A percentile compares a stretch with the other conserved stretches of the same genome.
phyloP scores from a whole-genome alignment of 306 rosid genomes.

The Albizia julibrissin region DNA sequence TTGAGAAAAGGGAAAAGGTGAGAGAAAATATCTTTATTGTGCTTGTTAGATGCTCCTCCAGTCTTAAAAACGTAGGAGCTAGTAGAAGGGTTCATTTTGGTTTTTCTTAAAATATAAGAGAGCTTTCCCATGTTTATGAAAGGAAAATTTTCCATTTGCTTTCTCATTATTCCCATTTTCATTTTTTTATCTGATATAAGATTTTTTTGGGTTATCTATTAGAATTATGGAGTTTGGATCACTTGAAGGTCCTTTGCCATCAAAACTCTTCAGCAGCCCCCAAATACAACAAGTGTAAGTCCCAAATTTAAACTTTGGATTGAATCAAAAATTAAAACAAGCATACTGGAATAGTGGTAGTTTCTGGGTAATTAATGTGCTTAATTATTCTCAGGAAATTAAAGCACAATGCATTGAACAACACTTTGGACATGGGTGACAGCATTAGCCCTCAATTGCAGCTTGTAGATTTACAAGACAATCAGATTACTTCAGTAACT shows the following conservation, averaged over 20 bases:
- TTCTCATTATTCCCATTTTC: background rate
- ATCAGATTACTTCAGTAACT: slow-evolving; percentile 57
- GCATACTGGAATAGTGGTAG: background rate
- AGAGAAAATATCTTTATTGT: background rate
- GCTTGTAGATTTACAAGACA: slow-evolving; percentile 84
- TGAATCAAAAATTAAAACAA: background rate
- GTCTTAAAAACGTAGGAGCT: no score
- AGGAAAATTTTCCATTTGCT: background rate
- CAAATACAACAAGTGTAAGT: slow-evolving; percentile 94
- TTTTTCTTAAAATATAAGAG: background rate
- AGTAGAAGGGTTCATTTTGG: no score
- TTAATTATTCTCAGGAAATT: slow-evolving; percentile 63
- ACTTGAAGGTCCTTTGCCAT: slow-evolving; percentile 74
- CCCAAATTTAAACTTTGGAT: background rate
- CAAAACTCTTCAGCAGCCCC: slow-evolving; percentile 63
- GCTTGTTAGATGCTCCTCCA: background rate
- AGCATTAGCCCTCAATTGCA: slow-evolving; percentile 60
- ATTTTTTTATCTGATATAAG: slow-evolving; percentile 21
- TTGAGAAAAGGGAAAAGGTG: background rate
- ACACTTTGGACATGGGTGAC: slow-evolving; percentile 68
- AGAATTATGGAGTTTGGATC: slow-evolving; percentile 81
- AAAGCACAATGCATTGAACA: slow-evolving; percentile 61
- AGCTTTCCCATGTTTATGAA: background rate
- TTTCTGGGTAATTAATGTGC: background rate
- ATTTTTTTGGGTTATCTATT: background rate